Conservation (phyloP, 805 yeast genomes). For the Saccharomycopsis vini region DNA sequence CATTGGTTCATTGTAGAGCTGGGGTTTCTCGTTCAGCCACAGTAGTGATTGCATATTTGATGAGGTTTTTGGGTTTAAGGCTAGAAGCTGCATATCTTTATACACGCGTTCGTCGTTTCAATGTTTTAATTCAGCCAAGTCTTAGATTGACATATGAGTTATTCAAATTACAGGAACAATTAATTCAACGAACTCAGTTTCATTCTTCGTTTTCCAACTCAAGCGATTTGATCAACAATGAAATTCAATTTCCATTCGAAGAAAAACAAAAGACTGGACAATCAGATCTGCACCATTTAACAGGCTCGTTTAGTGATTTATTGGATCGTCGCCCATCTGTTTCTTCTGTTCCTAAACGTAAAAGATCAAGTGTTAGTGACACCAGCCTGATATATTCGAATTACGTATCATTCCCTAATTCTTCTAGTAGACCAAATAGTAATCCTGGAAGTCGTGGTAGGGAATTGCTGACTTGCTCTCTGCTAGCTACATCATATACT, state of each 20-base stretch:
- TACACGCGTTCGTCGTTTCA: constrained; percentile 83
- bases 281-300: too few species aligned
- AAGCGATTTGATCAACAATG: neutral
- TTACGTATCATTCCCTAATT: too few species aligned
- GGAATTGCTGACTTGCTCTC: too few species aligned
- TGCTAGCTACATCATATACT: too few species aligned
- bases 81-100: constrained; percentile 74
- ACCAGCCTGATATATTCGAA: too few species aligned
- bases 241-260: neutral
- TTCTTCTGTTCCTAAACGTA: too few species aligned
- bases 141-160: constrained; percentile 85
- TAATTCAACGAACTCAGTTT: neutral
- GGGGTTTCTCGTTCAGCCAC: constrained; percentile 95
- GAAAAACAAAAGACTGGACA: neutral
- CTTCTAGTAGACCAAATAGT: too few species aligned
- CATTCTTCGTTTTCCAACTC: neutral
- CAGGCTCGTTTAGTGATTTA: too few species aligned
- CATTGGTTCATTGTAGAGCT: constrained; percentile 86
- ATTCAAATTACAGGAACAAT: constrained; percentile 40
- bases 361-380: too few species aligned
- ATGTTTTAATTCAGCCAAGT: constrained; percentile 91
- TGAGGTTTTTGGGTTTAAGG: constrained; percentile 61
- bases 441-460: too few species aligned
- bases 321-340: too few species aligned
- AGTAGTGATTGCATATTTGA: constrained; percentile 90